phyloP scores from a whole-genome alignment of 352 stramenopile species.

The Phytophthora constricta region DNA sequence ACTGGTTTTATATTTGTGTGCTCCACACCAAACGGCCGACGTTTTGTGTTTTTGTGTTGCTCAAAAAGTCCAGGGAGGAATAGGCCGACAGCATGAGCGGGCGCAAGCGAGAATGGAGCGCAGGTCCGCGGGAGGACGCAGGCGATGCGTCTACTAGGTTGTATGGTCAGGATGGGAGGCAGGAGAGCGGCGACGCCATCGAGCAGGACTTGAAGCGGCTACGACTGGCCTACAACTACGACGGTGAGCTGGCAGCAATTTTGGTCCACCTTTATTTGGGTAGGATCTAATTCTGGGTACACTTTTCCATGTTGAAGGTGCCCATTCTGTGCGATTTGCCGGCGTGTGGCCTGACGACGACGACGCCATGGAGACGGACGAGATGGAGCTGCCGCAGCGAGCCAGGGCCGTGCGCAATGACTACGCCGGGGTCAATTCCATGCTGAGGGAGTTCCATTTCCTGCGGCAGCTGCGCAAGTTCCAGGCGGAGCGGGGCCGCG shows the following conservation, averaged over 20 bases:
- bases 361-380: slow-evolving; percentile 23
- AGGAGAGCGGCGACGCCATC: slow-evolving; percentile 47
- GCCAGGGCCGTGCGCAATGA: slow-evolving; percentile 17
- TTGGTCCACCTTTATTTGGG: no score
- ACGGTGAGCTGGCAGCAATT: slow-evolving; percentile 38
- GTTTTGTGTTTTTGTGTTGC: no score
- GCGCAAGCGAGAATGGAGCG: slow-evolving; percentile 51
- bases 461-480: slow-evolving; percentile 78
- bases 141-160: not conserved
- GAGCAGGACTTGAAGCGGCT: slow-evolving; percentile 80
- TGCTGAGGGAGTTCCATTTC: slow-evolving; percentile 79
- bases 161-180: not conserved
- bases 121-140: not conserved
- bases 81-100: slow-evolving; percentile 13
- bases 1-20: not conserved
- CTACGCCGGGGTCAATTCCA: slow-evolving; percentile 63
- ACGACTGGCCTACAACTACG: slow-evolving; percentile 70
- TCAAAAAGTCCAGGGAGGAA: no score
- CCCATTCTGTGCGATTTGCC: not conserved
- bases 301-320: not conserved
- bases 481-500: slow-evolving; percentile 62
- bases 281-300: no score
- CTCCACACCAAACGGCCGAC: not conserved
- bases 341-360: slow-evolving; percentile 29
- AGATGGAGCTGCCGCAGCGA: slow-evolving; percentile 14